phyloP scores from a whole-genome alignment of 2,329 filamentous ascomycete species.

The Eutypella sp. region DNA sequence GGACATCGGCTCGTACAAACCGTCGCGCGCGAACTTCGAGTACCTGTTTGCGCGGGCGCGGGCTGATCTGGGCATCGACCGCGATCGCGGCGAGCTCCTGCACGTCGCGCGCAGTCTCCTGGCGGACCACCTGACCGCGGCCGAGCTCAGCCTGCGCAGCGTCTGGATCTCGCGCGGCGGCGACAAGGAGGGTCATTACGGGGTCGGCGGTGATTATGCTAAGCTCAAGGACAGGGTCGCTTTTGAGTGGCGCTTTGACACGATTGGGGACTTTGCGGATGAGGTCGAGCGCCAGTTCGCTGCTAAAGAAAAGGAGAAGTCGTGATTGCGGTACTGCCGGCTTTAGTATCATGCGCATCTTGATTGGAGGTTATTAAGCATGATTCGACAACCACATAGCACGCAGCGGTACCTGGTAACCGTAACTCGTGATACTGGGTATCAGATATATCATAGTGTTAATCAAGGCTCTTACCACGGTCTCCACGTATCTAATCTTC shows the following conservation, averaged over 20 bases:
- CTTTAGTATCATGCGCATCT: too few species aligned
- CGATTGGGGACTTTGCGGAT: conserved; percentile 33
- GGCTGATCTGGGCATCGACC: conserved; percentile 46
- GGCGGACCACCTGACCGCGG: conserved; percentile 63
- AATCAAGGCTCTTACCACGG: too few species aligned
- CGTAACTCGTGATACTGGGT: too few species aligned
- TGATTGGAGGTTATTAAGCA: too few species aligned
- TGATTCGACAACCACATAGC: too few species aligned
- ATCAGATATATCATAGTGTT: too few species aligned
- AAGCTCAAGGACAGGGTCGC: conserved; percentile 23
- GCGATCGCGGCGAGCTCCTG: conserved; percentile 49
- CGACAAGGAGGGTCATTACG: conserved; percentile 19
- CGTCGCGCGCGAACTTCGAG: conserved; percentile 57
- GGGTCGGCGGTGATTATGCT: conserved; percentile 11
- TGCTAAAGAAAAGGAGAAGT: conserved; percentile 12
- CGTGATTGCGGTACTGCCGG: background rate
- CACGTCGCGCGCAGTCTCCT: conserved; percentile 65
- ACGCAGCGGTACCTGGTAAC: too few species aligned
- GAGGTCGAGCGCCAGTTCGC: conserved; percentile 36
- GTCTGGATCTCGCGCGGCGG: conserved; percentile 60
- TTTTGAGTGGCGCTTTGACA: conserved; percentile 34
- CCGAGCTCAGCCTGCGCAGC: conserved; percentile 53
- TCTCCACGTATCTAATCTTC: too few species aligned
- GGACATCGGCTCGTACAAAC: conserved; percentile 69
- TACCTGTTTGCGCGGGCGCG: conserved; percentile 54